phyloP scores from a whole-genome alignment of 139 green algal species.

The Micromonas commoda region DNA sequence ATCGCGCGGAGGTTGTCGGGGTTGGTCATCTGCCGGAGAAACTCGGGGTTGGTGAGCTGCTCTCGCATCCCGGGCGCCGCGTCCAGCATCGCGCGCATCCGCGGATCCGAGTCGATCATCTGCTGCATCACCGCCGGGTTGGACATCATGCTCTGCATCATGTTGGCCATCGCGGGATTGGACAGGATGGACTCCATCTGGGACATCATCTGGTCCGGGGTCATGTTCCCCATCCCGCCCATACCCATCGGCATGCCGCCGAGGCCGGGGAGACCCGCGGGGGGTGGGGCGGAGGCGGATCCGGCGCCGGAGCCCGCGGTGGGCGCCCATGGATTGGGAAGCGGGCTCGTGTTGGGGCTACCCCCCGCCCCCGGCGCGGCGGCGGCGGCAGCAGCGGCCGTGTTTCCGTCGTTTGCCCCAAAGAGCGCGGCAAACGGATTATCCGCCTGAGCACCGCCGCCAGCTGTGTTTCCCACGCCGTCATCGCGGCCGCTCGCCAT shows the following conservation, averaged over 20 bases:
- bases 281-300: not conserved
- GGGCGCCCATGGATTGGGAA: conserved; percentile 91
- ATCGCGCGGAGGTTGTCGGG: conserved; percentile 64
- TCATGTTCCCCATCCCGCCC: not conserved
- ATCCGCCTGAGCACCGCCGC: conserved; percentile 21
- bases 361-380: conserved; percentile 3
- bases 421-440: conserved; percentile 62
- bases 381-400: not conserved
- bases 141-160: conserved; percentile 56
- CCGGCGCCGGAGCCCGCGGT: not conserved
- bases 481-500: conserved; percentile 26
- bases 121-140: conserved; percentile 59
- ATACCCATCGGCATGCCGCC: conserved; percentile 28
- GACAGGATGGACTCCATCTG: conserved; percentile 47
- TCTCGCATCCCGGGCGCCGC: conserved; percentile 36
- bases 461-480: not conserved
- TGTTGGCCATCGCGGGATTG: conserved; percentile 61
- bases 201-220: not conserved
- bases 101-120: conserved; percentile 42
- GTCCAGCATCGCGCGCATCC: conserved; percentile 34
- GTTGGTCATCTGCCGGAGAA: conserved; percentile 64
- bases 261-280: conserved; percentile 21
- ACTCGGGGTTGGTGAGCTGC: conserved; percentile 62
- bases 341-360: conserved; percentile 70
- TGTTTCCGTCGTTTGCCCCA: not conserved